Percentiles rank a stretch among this genome's conserved stretches.
These are phyloP conservation scores for Potentilla sterilis DNA, from an alignment of 306 rosid genomes.

Conservation along the genomic window DNA sequence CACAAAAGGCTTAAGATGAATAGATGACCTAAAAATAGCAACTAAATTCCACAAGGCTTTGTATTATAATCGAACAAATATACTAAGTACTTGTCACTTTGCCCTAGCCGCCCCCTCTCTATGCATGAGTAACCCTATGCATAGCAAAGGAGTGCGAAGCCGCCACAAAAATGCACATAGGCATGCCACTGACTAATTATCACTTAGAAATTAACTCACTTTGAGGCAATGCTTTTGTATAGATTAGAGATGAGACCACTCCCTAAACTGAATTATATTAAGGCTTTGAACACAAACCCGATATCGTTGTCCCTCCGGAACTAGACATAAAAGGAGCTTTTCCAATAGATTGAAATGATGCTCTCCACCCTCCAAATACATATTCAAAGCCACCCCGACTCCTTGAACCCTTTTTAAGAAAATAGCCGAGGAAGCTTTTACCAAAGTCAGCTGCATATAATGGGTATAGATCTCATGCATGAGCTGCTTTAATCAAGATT, in stretches of 20 bases:
- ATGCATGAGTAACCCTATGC: neutral
- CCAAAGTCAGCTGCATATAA: conserved; percentile 25
- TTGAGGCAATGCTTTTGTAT: conserved; percentile 19
- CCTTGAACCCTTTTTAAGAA: neutral
- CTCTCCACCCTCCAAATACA: conserved; percentile 44
- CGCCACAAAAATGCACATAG: conserved; percentile 23
- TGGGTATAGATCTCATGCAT: conserved; percentile 6
- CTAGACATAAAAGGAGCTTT: conserved; percentile 52
- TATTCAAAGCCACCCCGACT: neutral
- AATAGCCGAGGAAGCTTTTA: conserved; percentile 21
- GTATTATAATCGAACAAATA: too few species aligned
- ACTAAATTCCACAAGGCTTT: too few species aligned
- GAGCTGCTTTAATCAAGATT: neutral
- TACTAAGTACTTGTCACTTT: too few species aligned
- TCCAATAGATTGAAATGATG: conserved; percentile 52
- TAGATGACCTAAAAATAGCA: too few species aligned
- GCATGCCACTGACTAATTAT: conserved; percentile 28
- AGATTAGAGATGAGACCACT: conserved; percentile 28
- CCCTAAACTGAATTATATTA: conserved; percentile 8
- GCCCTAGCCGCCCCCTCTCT: neutral
- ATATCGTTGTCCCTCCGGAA: conserved; percentile 55
- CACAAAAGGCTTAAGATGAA: too few species aligned
- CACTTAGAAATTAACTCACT: conserved; percentile 16
- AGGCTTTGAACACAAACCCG: conserved; percentile 28
- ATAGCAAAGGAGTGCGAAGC: conserved; percentile 11